Evolutionary conservation across 768 basidiomycete genomes (phyloP), one percentile per base, ranked within the genome.

Genomic region (Boletellus sp.): DNA sequence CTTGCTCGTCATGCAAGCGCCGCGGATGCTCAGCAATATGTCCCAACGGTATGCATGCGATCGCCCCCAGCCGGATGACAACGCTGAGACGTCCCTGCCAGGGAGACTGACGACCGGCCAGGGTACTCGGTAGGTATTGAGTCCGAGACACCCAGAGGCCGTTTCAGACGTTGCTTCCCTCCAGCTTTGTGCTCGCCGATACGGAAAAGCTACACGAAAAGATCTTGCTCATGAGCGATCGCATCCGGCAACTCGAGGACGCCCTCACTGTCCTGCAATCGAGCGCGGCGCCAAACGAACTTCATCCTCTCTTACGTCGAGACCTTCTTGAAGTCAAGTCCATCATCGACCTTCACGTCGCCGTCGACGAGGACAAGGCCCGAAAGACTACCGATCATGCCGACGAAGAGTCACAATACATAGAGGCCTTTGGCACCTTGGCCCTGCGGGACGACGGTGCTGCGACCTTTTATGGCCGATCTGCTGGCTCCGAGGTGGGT

Each of bases 21-120:
- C 73, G 87, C 56, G 87, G 87, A 24, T 89, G 87, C 59, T 79
- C 83, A 6, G 82, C 83, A 11, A 89, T 90, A 47, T 90, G 87
- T 67, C 86, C 85, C 3, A 87, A 87, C 57, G 86, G 71, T 64
- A 52, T 15, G 52, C 28, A 7, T 31, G 15, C 23, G 36, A 7
- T n/a, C 16, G 12, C 23, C 28, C 15, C 5, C 24, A 0, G 5
- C 17, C 15, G n/a, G 46, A 13, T 12, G 15, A 6, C 28, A 3
- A n/a, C 45, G 23, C 42, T 42, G 13, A 50, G 24, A 23, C 9
- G 6, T 42, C 23, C 28, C 11, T 19, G 17, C 24, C 40, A 70
- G 74, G 85, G 26, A 85, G 83, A 60, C 74, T 89, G 34, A 79
- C 84, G 13, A 88, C 87, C 1, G 87, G 87, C 5, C 84, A 89